Percentiles rank a stretch among this genome's conserved stretches.
Conservation (phyloP, 345 rosid species). For the Gossypium turneri region DNA sequence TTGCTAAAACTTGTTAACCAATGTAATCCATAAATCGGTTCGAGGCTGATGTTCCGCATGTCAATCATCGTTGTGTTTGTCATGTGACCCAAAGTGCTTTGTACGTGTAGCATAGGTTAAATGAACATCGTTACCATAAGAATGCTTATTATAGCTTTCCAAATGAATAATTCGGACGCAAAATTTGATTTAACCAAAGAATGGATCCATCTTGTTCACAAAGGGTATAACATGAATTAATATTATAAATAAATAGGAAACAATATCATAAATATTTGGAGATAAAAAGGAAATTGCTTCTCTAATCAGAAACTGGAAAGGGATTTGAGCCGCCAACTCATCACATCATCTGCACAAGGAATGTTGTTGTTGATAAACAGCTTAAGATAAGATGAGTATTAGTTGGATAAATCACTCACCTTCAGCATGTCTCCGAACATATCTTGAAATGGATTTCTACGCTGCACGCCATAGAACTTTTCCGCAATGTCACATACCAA, state of each 20-base stretch:
- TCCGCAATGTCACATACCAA: constrained; percentile 80
- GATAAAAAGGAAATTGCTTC: background rate
- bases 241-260: background rate
- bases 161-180: background rate
- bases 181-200: background rate
- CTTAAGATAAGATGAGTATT: background rate
- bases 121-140: too few species aligned
- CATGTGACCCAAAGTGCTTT: too few species aligned
- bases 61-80: too few species aligned
- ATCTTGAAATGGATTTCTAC: constrained; percentile 80
- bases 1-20: too few species aligned
- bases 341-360: constrained; percentile 6
- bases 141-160: too few species aligned
- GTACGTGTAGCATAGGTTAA: too few species aligned
- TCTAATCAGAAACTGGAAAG: too few species aligned
- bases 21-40: too few species aligned
- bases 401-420: background rate
- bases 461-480: constrained; percentile 75
- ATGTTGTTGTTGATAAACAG: too few species aligned
- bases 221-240: too few species aligned
- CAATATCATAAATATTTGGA: too few species aligned
- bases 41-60: too few species aligned
- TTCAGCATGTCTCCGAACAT: constrained; percentile 77
- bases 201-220: background rate
- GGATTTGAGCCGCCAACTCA: background rate